Base-by-base conservation (phyloP, 2,329 filamentous ascomycete species). In the Pezicula radicicola region DNA sequence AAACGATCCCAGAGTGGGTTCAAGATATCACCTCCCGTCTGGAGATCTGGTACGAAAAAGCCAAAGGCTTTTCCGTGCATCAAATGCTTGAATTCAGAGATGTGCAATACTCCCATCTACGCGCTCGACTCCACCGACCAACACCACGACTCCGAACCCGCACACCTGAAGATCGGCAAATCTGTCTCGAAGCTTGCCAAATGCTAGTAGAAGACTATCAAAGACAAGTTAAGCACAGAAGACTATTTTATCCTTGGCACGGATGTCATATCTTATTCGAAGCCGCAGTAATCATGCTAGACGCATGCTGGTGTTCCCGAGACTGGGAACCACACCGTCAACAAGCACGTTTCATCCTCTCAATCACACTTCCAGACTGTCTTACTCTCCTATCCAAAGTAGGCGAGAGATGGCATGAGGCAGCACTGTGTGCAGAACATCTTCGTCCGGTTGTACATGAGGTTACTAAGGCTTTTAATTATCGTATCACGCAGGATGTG, bases 1-100 rank as follows among this genome's bases (percentile, higher is more conserved):
- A 21, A 10, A 42, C 28, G 2, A 36, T 57, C 5, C 28, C 46
- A 25, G 19, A 37, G 16, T 57, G 55, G 55, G 39, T 53, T 12
- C n/a, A 12, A 15, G 55, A 57, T 27, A 51, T 57, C n/a, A 52
- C 27, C 15, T 27, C 9, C 12, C 46, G 53, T 16, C 43, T 55
- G 18, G 45, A 50, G 6, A 15, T 45, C n/a, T 57, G 55, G 55
- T 48, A 55, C 18, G 46, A 46, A 12, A 53, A 53, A 46, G 53
- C 55, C 35, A 41, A 50, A 28, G 30, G 40, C 6, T 57, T 53
- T 21, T 49, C 55, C 16, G 43, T 44, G 28, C 50, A 57, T 41
- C 45, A 53, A 19, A 57, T 55, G 53, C 48, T 57, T 2, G 55
- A 57, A 41, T 55, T 57, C 44, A 49, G 52, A 27, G 25, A 55